Conservation (phyloP, 2,329 filamentous ascomycete genomes). For the Verticillium zaregamsianum region DNA sequence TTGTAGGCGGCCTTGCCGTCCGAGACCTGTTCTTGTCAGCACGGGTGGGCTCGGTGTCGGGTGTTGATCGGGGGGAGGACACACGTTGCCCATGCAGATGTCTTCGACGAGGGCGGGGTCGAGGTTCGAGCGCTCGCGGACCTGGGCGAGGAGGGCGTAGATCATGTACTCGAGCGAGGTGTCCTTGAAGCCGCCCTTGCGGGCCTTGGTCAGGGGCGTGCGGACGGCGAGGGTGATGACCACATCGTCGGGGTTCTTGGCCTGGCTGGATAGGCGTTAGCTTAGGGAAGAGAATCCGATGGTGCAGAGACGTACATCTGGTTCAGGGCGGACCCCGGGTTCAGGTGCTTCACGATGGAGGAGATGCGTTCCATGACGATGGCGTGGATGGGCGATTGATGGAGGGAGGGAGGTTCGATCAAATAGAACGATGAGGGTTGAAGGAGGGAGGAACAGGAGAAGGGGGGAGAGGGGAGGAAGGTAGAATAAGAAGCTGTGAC, state of each 20-base stretch:
- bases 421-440: background rate
- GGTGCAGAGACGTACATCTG: conserved; percentile 61
- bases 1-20: conserved; percentile 88
- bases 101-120: conserved; percentile 83
- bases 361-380: conserved; percentile 77
- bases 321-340: conserved; percentile 66
- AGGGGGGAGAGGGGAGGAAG: background rate
- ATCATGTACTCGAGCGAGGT: conserved; percentile 83
- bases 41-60: background rate
- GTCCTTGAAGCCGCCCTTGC: conserved; percentile 94
- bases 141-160: conserved; percentile 76
- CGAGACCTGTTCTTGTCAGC: conserved; percentile 54
- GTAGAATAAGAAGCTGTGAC: conserved; percentile 3
- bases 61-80: conserved; percentile 27
- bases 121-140: conserved; percentile 67
- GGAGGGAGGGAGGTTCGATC: background rate
- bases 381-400: background rate
- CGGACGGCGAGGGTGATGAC: conserved; percentile 92
- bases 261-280: conserved; percentile 53
- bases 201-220: conserved; percentile 82
- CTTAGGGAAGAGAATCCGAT: background rate
- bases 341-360: conserved; percentile 82
- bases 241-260: conserved; percentile 92
- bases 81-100: conserved; percentile 80
- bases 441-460: background rate